Evolutionary conservation across 225 moss, liverwort and hornwort species (phyloP).

Genomic region (Ulota crispa): DNA sequence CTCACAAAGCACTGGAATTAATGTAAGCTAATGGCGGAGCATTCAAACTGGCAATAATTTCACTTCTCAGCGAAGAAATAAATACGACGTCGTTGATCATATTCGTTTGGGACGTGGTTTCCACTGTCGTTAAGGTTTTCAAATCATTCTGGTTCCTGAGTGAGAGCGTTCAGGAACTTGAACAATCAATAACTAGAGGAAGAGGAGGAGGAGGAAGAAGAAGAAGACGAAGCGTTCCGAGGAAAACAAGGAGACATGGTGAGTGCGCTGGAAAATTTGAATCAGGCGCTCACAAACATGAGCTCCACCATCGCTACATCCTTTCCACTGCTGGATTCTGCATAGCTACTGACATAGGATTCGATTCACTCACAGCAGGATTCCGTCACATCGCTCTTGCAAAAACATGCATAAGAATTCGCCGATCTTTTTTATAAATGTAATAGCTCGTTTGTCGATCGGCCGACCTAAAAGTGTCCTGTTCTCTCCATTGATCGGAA

Average conservation of each 20-base stretch:
- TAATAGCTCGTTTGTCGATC: neutral
- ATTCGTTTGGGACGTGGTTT: neutral
- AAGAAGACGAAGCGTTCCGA: neutral
- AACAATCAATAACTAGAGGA: neutral
- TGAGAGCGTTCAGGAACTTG: neutral
- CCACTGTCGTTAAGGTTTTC: neutral
- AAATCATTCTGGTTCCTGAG: neutral
- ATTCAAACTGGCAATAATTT: neutral
- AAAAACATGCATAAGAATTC: neutral
- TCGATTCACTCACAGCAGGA: neutral
- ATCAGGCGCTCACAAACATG: conserved; percentile 19
- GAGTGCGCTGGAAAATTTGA: neutral
- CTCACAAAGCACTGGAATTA: neutral
- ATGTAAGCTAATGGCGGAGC: conserved; percentile 3
- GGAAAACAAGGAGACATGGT: conserved; percentile 53
- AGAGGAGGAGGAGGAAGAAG: no score
- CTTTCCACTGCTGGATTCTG: neutral
- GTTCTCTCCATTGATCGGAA: neutral
- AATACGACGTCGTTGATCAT: neutral
- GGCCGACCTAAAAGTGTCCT: neutral
- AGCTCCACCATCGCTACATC: conserved; percentile 12
- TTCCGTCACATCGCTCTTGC: neutral
- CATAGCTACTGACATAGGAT: neutral
- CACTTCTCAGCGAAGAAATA: neutral
- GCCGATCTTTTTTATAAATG: neutral